Evolutionary conservation across 2,329 filamentous ascomycete species (phyloP).

Genomic region (Phyllosticta citrichinensis): DNA sequence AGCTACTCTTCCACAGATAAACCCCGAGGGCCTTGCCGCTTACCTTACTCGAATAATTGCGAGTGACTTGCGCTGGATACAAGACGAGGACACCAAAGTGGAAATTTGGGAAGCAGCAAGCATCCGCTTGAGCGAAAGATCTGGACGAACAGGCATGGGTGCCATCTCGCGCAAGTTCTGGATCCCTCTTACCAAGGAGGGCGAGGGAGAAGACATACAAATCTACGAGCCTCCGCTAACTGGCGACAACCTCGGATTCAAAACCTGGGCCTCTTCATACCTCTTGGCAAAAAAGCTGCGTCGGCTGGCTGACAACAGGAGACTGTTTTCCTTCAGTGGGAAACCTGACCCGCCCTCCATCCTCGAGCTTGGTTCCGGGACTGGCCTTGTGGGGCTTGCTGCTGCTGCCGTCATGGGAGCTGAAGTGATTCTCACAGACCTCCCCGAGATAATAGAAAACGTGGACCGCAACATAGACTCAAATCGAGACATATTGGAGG

Average conservation of each 20-base stretch:
- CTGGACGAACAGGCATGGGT: constrained; percentile 63
- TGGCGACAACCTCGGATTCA: constrained; percentile 78
- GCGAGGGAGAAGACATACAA: constrained; percentile 48
- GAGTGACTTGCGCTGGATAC: constrained; percentile 58
- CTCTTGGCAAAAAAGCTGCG: constrained; percentile 65
- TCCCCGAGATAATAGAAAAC: constrained; percentile 76
- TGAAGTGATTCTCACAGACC: constrained; percentile 66
- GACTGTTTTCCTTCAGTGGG: constrained; percentile 10
- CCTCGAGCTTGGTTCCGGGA: constrained; percentile 82
- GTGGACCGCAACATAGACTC: constrained; percentile 60
- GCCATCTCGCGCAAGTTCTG: constrained; percentile 51
- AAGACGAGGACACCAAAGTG: constrained; percentile 56
- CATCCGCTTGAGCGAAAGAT: constrained; percentile 70
- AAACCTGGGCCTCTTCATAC: constrained; percentile 92
- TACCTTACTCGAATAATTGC: constrained; percentile 63
- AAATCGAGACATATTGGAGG: constrained; percentile 50
- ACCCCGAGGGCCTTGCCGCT: constrained; percentile 43
- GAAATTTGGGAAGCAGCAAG: constrained; percentile 70
- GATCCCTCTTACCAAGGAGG: constrained; percentile 35
- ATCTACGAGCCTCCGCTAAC: constrained; percentile 83
- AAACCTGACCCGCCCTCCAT: constrained; percentile 21
- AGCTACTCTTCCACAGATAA: constrained; percentile 25
- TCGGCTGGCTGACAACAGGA: constrained; percentile 16
- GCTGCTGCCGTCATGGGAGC: constrained; percentile 62
- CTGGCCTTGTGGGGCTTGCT: constrained; percentile 79